Percentiles rank a stretch among this genome's conserved stretches.
These are phyloP conservation scores for Backusella mclennaniae DNA, from an alignment of 192 early-diverging fungal species.

Conservation along the genomic window DNA sequence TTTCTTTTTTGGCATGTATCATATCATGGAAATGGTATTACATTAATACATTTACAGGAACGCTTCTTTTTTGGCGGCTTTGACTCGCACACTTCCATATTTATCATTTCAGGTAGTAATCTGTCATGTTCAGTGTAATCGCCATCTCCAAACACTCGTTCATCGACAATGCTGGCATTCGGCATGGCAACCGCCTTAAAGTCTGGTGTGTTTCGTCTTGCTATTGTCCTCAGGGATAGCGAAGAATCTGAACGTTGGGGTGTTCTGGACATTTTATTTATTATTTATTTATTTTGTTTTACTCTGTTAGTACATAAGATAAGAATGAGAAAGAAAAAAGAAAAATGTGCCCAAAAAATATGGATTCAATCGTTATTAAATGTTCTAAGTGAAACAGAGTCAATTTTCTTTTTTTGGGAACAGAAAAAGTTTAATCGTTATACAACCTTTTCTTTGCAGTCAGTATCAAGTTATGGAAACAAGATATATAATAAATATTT, in stretches of 20 bases:
- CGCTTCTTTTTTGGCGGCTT: neutral
- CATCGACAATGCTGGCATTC: constrained; percentile 6
- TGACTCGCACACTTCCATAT: neutral
- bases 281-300: neutral
- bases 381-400: too few species aligned
- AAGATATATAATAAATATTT: too few species aligned
- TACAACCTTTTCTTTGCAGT: too few species aligned
- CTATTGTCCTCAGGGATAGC: neutral
- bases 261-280: neutral
- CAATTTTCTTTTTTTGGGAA: too few species aligned
- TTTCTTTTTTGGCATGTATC: neutral
- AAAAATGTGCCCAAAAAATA: too few species aligned
- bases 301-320: too few species aligned
- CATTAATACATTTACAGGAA: neutral
- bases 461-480: too few species aligned
- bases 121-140: neutral
- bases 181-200: neutral
- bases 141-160: neutral
- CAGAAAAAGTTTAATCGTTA: too few species aligned
- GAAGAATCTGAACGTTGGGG: neutral
- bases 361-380: too few species aligned
- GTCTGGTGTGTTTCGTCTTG: neutral
- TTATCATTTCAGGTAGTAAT: neutral
- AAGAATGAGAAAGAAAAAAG: too few species aligned
- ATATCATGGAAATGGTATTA: neutral